Evolutionary conservation across 1,284 basidiomycete species (phyloP).

Genomic region (Thelephora terrestris): DNA sequence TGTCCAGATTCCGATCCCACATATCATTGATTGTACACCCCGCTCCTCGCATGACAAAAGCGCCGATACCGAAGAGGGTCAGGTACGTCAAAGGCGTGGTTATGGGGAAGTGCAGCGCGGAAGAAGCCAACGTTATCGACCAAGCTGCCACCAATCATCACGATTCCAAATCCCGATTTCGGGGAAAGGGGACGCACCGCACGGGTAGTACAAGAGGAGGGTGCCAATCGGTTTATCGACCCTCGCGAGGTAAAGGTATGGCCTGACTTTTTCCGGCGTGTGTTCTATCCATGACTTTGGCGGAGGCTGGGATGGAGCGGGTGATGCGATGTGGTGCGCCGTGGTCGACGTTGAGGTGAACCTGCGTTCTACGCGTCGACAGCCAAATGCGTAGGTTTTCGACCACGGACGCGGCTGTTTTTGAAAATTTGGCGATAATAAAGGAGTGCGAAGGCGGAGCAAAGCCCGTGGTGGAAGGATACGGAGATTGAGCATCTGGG

Average conservation of each 20-base stretch:
- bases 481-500: no score
- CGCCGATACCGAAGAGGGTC: slow-evolving; percentile 81
- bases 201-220: slow-evolving; percentile 86
- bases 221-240: slow-evolving; percentile 96
- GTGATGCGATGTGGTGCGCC: slow-evolving; percentile 3
- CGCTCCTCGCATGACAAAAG: slow-evolving; percentile 93
- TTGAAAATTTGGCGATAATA: no score
- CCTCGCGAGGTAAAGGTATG: slow-evolving; percentile 81
- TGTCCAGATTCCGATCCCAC: slow-evolving; percentile 93
- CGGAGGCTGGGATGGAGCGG: slow-evolving; percentile 9
- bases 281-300: slow-evolving; percentile 56
- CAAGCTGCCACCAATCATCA: slow-evolving; percentile 50
- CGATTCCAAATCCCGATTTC: neutral
- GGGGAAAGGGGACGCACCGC: slow-evolving; percentile 48
- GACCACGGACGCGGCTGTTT: no score
- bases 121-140: slow-evolving; percentile 92
- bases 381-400: no score
- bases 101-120: slow-evolving; percentile 57
- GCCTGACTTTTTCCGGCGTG: slow-evolving; percentile 48
- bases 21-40: slow-evolving; percentile 99
- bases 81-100: slow-evolving; percentile 67
- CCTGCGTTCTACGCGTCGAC: no score
- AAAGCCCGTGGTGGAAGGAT: no score
- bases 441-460: no score
- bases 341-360: neutral